A percentile compares a stretch with the other conserved stretches of the same genome.
These are phyloP conservation scores for Phanerochaete carnosa DNA, from an alignment of 768 basidiomycete species.

Conservation along the genomic window DNA sequence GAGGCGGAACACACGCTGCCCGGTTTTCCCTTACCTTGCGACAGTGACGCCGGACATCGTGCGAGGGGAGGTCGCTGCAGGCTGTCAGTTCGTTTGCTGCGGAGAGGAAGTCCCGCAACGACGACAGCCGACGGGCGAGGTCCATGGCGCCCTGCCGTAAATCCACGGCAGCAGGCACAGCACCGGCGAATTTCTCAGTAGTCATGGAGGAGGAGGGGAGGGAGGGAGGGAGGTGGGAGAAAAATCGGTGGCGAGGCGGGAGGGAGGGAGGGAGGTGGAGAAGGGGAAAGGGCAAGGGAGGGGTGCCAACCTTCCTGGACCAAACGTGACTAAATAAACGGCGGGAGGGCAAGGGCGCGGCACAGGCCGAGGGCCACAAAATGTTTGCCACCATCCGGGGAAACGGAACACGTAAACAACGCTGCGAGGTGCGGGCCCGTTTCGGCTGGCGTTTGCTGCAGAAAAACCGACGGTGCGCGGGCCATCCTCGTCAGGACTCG, in stretches of 20 bases:
- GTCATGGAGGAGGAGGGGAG: neutral
- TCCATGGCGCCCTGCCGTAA: conserved; percentile 8
- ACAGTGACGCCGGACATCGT: conserved; percentile 7
- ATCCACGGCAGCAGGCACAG: neutral
- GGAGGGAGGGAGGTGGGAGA: too few relatives aligned
- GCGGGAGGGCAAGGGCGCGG: conserved; percentile 12
- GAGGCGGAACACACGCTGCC: neutral
- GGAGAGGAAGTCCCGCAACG: conserved; percentile 9
- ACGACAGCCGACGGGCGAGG: conserved; percentile 11
- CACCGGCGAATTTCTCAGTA: neutral
- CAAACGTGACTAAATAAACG: conserved; percentile 18
- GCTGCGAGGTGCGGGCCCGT: neutral
- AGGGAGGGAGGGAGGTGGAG: neutral
- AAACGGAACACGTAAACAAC: conserved; percentile 14
- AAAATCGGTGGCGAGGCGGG: neutral
- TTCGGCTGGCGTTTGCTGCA: neutral
- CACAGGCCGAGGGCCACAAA: conserved; percentile 8
- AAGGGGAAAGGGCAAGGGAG: neutral
- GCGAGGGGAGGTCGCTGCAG: conserved; percentile 2
- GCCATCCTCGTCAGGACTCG: too few relatives aligned
- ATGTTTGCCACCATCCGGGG: conserved; percentile 10
- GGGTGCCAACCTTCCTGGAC: neutral
- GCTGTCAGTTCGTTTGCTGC: conserved; percentile 10
- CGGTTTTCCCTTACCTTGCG: conserved; percentile 13
- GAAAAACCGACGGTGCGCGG: neutral